Percentiles rank a stretch among this genome's conserved stretches.
These are phyloP conservation scores for Cytidiella melzeri DNA, from an alignment of 768 basidiomycete species.

Conservation along the genomic window DNA sequence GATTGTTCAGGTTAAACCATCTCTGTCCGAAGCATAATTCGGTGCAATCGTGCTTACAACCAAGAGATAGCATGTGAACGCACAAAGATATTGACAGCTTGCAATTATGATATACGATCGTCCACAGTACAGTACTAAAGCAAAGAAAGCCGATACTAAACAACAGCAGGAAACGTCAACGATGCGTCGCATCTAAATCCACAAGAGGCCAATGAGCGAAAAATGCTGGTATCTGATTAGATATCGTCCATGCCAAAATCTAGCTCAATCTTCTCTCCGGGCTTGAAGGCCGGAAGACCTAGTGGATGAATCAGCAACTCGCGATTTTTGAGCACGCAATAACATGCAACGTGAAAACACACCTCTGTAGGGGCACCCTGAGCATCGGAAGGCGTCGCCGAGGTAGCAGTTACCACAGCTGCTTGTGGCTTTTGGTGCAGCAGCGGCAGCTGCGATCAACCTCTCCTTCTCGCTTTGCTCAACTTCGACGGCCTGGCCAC, in stretches of 20 bases:
- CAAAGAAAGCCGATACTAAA: neutral
- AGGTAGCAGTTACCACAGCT: conserved; percentile 97
- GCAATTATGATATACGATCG: too few species aligned
- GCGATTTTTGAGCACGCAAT: conserved; percentile 6
- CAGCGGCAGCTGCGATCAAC: conserved; percentile 57
- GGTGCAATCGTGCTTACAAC: too few species aligned
- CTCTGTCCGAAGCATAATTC: too few species aligned
- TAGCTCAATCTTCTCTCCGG: conserved; percentile 96
- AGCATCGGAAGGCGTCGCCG: conserved; percentile 96
- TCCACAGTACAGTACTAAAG: neutral
- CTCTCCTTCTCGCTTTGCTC: conserved; percentile 57
- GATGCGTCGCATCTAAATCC: too few species aligned
- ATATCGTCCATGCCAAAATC: conserved; percentile 87
- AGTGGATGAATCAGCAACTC: conserved; percentile 1
- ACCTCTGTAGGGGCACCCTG: conserved; percentile 95
- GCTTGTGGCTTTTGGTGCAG: conserved; percentile 84
- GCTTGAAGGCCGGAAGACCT: conserved; percentile 98
- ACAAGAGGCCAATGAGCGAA: too few species aligned
- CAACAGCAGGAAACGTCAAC: too few species aligned
- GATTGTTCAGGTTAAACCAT: too few species aligned
- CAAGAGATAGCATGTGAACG: too few species aligned
- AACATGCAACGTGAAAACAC: conserved; percentile 27
- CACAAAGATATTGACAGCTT: too few species aligned
- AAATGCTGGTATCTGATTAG: conserved; percentile 26
- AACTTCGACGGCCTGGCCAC: conserved; percentile 54